Conservation (phyloP, 2,329 filamentous ascomycete species). For the Penicillium thymicola region DNA sequence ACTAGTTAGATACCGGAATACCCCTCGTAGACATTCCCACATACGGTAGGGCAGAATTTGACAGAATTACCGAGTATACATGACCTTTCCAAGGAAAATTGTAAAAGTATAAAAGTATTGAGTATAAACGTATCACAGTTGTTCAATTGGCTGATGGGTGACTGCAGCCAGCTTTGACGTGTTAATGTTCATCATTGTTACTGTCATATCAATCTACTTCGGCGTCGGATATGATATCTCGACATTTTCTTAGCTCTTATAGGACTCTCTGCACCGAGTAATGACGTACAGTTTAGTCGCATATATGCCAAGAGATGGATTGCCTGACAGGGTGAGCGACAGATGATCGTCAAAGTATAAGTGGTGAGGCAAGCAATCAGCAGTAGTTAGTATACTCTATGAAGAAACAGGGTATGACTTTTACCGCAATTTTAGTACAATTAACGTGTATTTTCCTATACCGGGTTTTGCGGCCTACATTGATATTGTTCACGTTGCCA, state of each 20-base stretch:
- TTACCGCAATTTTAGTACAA: background rate
- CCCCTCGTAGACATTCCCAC: background rate
- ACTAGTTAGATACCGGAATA: background rate
- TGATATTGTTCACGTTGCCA: no score
- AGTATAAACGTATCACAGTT: background rate
- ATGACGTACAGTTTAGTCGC: background rate
- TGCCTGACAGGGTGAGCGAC: background rate
- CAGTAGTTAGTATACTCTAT: background rate
- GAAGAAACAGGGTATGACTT: conserved; percentile 9
- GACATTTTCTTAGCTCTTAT: background rate
- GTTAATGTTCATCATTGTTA: background rate
- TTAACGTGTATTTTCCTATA: background rate
- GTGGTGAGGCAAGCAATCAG: conserved; percentile 1
- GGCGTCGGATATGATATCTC: background rate
- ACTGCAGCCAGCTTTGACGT: background rate
- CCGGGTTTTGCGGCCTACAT: background rate
- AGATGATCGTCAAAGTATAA: conserved; percentile 8
- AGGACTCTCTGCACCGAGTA: background rate
- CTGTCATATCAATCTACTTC: background rate
- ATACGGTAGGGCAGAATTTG: background rate
- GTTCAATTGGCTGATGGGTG: background rate
- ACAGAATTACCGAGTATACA: background rate
- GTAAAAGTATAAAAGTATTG: background rate
- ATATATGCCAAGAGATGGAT: background rate
- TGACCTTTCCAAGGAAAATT: background rate